Percentiles rank a stretch among this genome's conserved stretches.
phyloP scores from a whole-genome alignment of 1,139 yeast genomes.

The Taphrina pruni region DNA sequence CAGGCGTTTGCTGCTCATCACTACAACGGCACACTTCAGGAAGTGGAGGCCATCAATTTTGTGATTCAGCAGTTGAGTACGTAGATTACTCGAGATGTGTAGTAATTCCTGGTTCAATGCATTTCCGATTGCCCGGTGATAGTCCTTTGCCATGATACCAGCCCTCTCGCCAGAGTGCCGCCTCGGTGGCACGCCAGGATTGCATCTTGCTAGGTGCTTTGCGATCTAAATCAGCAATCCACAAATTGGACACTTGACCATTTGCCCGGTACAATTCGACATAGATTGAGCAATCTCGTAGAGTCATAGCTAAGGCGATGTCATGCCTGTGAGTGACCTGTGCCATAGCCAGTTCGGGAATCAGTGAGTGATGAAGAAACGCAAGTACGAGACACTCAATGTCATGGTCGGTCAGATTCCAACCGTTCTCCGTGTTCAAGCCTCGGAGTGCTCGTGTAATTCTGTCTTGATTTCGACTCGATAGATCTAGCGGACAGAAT shows the following conservation, averaged over 20 bases:
- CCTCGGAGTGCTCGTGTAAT: conserved; percentile 5
- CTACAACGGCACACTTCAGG: conserved; percentile 20
- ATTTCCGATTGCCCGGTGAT: not conserved
- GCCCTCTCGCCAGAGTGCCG: not conserved
- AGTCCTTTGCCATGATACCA: conserved; percentile 24
- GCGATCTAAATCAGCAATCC: conserved; percentile 31
- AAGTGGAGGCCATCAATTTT: conserved; percentile 20
- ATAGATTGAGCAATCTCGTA: conserved; percentile 36
- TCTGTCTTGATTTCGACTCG: conserved; percentile 41
- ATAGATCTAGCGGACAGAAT: conserved; percentile 54
- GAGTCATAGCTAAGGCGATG: conserved; percentile 26
- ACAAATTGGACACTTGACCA: not conserved
- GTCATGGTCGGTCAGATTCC: not conserved
- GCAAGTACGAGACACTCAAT: not conserved
- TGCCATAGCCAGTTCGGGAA: conserved; percentile 30
- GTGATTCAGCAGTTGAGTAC: conserved; percentile 26
- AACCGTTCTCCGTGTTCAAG: not conserved
- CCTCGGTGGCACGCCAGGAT: conserved; percentile 16
- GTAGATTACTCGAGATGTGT: not conserved
- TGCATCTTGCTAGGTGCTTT: conserved; percentile 11
- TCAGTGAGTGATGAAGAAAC: conserved; percentile 1
- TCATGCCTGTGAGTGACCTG: not conserved
- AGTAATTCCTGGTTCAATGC: not conserved
- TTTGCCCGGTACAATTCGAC: not conserved
- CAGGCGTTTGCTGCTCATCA: conserved; percentile 21